phyloP scores from a whole-genome alignment of 805 yeast species.

The Metschnikowia amazonensis region DNA sequence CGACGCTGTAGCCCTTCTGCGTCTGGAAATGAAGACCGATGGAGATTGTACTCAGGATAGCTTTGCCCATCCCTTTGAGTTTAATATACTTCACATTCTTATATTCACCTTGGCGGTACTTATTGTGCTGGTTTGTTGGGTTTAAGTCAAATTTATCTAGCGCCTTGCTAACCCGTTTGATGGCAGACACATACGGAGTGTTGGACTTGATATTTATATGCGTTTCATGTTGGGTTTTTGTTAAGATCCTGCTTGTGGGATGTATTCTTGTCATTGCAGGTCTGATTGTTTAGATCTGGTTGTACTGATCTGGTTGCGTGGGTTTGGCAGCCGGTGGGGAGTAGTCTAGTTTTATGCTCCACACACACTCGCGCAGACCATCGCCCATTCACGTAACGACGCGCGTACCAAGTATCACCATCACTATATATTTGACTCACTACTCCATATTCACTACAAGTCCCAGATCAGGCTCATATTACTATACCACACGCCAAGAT shows the following conservation, averaged over 20 bases:
- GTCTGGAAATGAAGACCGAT: constrained; percentile 58
- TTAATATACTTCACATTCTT: constrained; percentile 45
- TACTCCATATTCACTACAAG: not conserved
- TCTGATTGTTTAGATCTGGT: not conserved
- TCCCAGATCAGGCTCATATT: not conserved
- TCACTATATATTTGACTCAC: too few species aligned
- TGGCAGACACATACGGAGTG: constrained; percentile 71
- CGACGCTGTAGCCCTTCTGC: constrained; percentile 49
- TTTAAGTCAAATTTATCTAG: constrained; percentile 41
- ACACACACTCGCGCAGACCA: constrained; percentile 2
- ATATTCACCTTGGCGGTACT: constrained; percentile 31
- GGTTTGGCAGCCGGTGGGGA: too few species aligned
- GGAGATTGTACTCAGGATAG: constrained; percentile 60
- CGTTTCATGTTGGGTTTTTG: constrained; percentile 25
- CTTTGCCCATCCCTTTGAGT: constrained; percentile 69
- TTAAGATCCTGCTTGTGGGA: not conserved
- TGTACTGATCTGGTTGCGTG: not conserved
- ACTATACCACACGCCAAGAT: not conserved
- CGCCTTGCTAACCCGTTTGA: constrained; percentile 58
- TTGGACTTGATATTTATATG: constrained; percentile 54
- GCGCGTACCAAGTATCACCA: not conserved
- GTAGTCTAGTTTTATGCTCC: not conserved
- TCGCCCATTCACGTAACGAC: constrained; percentile 1
- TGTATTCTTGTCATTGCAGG: not conserved
- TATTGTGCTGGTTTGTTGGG: constrained; percentile 16